Percentiles rank a stretch among this genome's conserved stretches.
Conservation (phyloP, 2,329 filamentous ascomycete species). For the Endoconidiophora laricicola region DNA sequence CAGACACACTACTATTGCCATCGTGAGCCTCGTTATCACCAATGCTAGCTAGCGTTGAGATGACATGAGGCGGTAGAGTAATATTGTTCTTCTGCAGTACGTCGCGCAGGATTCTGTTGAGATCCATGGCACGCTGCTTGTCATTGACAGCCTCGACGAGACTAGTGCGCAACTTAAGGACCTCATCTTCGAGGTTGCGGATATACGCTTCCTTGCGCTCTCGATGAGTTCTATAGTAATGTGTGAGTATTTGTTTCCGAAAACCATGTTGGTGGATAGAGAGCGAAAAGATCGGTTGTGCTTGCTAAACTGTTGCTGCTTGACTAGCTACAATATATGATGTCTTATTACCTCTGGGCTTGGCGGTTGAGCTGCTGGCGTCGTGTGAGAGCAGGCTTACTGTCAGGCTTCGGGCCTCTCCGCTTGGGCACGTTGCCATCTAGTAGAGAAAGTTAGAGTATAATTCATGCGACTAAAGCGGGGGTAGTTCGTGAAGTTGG, state of each 20-base stretch:
- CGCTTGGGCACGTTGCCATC: slow-evolving; percentile 79
- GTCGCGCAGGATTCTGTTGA: slow-evolving; percentile 32
- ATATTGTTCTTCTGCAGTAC: slow-evolving; percentile 38
- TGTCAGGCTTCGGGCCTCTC: slow-evolving; percentile 88
- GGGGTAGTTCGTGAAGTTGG: no score
- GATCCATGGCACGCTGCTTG: slow-evolving; percentile 39
- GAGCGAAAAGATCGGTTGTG: neutral
- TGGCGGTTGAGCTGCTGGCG: slow-evolving; percentile 90
- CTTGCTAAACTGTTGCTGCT: neutral
- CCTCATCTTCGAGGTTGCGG: slow-evolving; percentile 81
- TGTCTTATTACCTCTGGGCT: slow-evolving; percentile 61
- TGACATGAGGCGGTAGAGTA: slow-evolving; percentile 12
- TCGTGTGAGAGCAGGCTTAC: slow-evolving; percentile 80
- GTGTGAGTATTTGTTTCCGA: neutral
- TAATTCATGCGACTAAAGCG: neutral
- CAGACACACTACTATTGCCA: slow-evolving; percentile 40
- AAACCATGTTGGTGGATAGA: neutral
- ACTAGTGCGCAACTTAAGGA: slow-evolving; percentile 64
- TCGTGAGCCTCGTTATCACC: slow-evolving; percentile 30
- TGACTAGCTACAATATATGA: neutral
- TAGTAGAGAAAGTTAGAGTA: neutral
- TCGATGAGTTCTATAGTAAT: slow-evolving; percentile 62
- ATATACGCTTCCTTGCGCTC: slow-evolving; percentile 95
- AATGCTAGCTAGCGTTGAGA: slow-evolving; percentile 14
- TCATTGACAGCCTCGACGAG: slow-evolving; percentile 44